Percentiles rank a stretch among this genome's conserved stretches.
These are phyloP conservation scores for Penicillium glabrum DNA, from an alignment of 2,329 filamentous ascomycete species.

Conservation along the genomic window DNA sequence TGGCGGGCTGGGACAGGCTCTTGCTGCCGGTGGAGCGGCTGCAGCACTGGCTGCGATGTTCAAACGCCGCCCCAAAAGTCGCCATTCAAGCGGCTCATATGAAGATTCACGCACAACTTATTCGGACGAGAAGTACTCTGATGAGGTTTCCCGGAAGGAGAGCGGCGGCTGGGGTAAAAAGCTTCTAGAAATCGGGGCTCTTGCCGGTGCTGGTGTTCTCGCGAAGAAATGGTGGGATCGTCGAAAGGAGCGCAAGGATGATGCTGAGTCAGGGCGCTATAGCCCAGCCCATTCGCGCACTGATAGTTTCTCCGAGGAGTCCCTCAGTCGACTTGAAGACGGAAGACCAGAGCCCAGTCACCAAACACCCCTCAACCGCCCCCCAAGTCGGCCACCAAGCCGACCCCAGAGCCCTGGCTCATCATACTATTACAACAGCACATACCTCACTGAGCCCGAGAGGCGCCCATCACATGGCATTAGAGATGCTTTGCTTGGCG, in stretches of 20 bases:
- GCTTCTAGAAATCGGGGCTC: conserved; percentile 60
- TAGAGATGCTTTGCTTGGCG: conserved; percentile 63
- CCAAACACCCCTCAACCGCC: conserved; percentile 32
- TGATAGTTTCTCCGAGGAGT: conserved; percentile 43
- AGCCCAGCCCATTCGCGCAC: conserved; percentile 51
- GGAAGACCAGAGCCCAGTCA: conserved; percentile 49
- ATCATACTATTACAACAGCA: conserved; percentile 41
- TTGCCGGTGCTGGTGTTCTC: conserved; percentile 63
- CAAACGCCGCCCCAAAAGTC: conserved; percentile 41
- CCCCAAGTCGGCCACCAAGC: conserved; percentile 33
- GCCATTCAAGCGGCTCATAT: conserved; percentile 44
- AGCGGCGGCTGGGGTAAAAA: conserved; percentile 59
- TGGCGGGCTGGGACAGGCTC: conserved; percentile 51
- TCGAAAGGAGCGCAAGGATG: conserved; percentile 54
- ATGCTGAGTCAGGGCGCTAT: conserved; percentile 55
- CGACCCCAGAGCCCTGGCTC: conserved; percentile 36
- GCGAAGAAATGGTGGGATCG: conserved; percentile 60
- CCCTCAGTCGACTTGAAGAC: conserved; percentile 50
- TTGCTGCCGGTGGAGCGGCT: conserved; percentile 51
- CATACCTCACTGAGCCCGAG: conserved; percentile 46
- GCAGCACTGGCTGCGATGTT: conserved; percentile 58
- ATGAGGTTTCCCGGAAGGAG: conserved; percentile 42
- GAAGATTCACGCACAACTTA: conserved; percentile 58
- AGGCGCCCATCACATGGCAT: conserved; percentile 48
- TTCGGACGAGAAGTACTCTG: conserved; percentile 65